phyloP scores from a whole-genome alignment of 2,329 filamentous ascomycete genomes.

The Neofusicoccum ribis region DNA sequence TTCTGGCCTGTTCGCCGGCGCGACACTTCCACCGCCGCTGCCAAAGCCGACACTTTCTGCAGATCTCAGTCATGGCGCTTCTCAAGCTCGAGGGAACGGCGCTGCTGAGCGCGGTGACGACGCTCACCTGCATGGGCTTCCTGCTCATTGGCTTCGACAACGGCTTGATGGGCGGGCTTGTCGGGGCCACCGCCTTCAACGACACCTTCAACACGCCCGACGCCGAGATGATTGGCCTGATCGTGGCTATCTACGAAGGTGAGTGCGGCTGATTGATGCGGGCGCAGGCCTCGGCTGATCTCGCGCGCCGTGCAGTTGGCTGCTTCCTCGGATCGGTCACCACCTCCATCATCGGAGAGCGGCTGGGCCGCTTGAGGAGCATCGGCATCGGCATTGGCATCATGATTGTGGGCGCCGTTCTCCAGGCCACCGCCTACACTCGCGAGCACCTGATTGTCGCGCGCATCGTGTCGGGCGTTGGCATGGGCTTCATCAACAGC shows the following conservation, averaged over 20 bases:
- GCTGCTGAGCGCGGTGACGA: slow-evolving; percentile 46
- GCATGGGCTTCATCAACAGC: slow-evolving; percentile 49
- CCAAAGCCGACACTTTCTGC: not conserved
- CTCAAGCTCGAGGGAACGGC: slow-evolving; percentile 35
- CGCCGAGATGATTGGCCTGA: slow-evolving; percentile 42
- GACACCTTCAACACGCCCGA: not conserved
- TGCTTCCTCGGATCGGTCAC: slow-evolving; percentile 45
- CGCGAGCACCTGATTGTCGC: slow-evolving; percentile 49
- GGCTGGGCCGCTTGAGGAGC: slow-evolving; percentile 46
- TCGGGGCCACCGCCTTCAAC: not conserved
- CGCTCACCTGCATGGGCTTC: slow-evolving; percentile 50
- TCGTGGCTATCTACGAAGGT: slow-evolving; percentile 49
- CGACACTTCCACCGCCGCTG: no score
- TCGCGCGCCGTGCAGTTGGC: slow-evolving; percentile 31
- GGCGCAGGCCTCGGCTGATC: not conserved
- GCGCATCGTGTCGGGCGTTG: slow-evolving; percentile 50
- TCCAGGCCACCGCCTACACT: slow-evolving; percentile 43
- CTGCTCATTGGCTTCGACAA: slow-evolving; percentile 53
- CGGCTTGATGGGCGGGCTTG: slow-evolving; percentile 41
- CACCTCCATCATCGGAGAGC: slow-evolving; percentile 45
- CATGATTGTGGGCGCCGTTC: slow-evolving; percentile 48
- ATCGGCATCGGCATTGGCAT: slow-evolving; percentile 46
- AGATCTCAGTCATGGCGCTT: not conserved
- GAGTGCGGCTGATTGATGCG: not conserved
- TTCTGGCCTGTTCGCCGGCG: not conserved